Conservation (phyloP, 1,139 yeast species). For the Yamadazyma buinensis region DNA sequence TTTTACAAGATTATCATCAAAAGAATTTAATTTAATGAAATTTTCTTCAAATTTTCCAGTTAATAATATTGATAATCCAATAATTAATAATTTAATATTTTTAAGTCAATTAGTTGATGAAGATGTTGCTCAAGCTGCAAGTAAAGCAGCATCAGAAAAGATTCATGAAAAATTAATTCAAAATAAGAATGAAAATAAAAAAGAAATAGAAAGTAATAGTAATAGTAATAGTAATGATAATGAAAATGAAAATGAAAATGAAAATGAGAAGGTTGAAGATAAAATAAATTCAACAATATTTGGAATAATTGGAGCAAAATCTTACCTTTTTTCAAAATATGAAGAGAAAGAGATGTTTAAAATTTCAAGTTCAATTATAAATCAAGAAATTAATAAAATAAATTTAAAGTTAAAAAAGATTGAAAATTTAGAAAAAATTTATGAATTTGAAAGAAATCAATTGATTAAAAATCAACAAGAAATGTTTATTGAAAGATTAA, state of each 20-base stretch:
- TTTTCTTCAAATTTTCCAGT: slow-evolving; percentile 83
- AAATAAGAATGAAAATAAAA: slow-evolving; percentile 32
- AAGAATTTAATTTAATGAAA: slow-evolving; percentile 58
- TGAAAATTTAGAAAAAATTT: slow-evolving; percentile 67
- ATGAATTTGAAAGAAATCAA: slow-evolving; percentile 74
- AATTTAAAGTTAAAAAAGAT: slow-evolving; percentile 73
- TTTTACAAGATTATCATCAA: slow-evolving; percentile 49
- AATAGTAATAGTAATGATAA: slow-evolving; percentile 9
- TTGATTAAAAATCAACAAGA: slow-evolving; percentile 79
- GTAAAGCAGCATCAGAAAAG: slow-evolving; percentile 57
- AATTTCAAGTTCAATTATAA: slow-evolving; percentile 55
- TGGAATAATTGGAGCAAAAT: slow-evolving; percentile 73
- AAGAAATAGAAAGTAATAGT: slow-evolving; percentile 23
- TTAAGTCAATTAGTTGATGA: slow-evolving; percentile 84
- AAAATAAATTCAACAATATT: slow-evolving; percentile 44
- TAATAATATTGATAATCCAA: slow-evolving; percentile 85
- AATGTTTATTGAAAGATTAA: slow-evolving; percentile 70
- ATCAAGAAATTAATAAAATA: slow-evolving; percentile 69
- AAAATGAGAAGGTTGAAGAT: neutral
- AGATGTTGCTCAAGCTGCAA: slow-evolving; percentile 81
- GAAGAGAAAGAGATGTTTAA: slow-evolving; percentile 79
- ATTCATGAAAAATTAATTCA: slow-evolving; percentile 47
- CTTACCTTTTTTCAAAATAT: slow-evolving; percentile 76
- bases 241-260: neutral
- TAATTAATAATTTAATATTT: slow-evolving; percentile 84